phyloP scores from a whole-genome alignment of 2,329 filamentous ascomycete species.

The Colletotrichum horii region DNA sequence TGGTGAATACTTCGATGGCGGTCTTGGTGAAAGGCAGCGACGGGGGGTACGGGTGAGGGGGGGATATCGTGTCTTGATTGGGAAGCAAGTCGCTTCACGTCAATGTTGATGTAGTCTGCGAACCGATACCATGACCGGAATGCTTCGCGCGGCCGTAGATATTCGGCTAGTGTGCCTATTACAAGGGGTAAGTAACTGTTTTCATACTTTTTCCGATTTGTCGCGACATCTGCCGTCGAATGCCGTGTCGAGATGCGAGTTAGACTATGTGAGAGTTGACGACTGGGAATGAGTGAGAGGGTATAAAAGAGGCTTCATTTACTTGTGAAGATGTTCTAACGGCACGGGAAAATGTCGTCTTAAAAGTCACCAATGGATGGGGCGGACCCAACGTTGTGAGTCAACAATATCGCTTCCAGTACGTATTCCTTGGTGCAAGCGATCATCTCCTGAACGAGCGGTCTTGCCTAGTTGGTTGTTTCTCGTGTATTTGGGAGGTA shows the following conservation, averaged over 20 bases:
- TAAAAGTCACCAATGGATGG: too few relatives aligned
- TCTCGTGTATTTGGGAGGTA: neutral
- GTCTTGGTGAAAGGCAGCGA: neutral
- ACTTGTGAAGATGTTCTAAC: neutral
- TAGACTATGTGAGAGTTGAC: neutral
- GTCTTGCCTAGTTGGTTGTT: neutral
- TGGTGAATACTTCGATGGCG: neutral
- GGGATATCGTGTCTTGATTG: neutral
- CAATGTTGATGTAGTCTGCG: neutral
- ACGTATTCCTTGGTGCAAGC: neutral
- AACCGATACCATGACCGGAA: neutral
- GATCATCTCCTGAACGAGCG: neutral
- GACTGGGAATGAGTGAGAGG: neutral
- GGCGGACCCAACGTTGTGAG: too few relatives aligned
- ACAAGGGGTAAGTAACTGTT: neutral
- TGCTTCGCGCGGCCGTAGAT: accelerated
- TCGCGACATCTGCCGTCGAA: neutral
- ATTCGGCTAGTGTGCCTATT: neutral
- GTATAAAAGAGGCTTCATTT: neutral
- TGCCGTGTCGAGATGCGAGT: neutral
- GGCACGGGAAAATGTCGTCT: too few relatives aligned
- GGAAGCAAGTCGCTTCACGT: neutral
- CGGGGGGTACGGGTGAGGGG: too few relatives aligned
- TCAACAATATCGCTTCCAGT: neutral
- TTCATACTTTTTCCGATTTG: neutral